A percentile compares a stretch with the other conserved stretches of the same genome.
Conservation (phyloP, 1,284 basidiomycete genomes). For the Leccinum variabile region DNA sequence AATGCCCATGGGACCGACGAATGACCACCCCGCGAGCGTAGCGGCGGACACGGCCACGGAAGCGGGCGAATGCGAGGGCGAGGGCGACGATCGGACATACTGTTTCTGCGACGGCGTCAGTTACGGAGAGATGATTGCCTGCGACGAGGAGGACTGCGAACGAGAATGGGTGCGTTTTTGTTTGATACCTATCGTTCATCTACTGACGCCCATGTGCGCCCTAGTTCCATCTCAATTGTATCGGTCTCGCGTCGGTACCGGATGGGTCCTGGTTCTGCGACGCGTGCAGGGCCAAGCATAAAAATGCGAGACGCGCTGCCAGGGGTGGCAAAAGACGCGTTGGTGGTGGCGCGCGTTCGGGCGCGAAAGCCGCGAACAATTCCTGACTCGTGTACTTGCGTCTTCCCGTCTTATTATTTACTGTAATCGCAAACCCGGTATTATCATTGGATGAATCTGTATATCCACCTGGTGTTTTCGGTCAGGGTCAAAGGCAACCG, state of each 20-base stretch:
- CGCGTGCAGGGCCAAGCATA: slow-evolving; percentile 55
- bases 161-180: slow-evolving; percentile 83
- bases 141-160: slow-evolving; percentile 87
- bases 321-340: slow-evolving; percentile 38
- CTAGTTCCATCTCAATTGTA: slow-evolving; percentile 85
- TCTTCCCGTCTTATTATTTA: slow-evolving; percentile 26
- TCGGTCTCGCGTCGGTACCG: slow-evolving; percentile 71
- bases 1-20: slow-evolving; percentile 23
- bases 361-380: slow-evolving; percentile 34
- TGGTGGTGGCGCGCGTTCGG: slow-evolving; percentile 35
- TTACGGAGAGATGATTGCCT: slow-evolving; percentile 97
- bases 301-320: slow-evolving; percentile 34
- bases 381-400: slow-evolving; percentile 21
- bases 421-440: slow-evolving; percentile 21
- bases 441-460: not conserved
- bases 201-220: slow-evolving; percentile 10
- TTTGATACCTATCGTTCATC: slow-evolving; percentile 7
- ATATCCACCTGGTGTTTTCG: not conserved
- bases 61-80: slow-evolving; percentile 46
- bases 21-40: slow-evolving; percentile 30
- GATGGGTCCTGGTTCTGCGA: slow-evolving; percentile 85
- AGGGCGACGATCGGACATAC: slow-evolving; percentile 74
- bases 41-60: slow-evolving; percentile 39
- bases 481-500: not conserved
- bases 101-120: slow-evolving; percentile 88